Percentiles rank a stretch among this genome's conserved stretches.
phyloP scores from a whole-genome alignment of 345 rosid species.

The Limnanthes douglasii region DNA sequence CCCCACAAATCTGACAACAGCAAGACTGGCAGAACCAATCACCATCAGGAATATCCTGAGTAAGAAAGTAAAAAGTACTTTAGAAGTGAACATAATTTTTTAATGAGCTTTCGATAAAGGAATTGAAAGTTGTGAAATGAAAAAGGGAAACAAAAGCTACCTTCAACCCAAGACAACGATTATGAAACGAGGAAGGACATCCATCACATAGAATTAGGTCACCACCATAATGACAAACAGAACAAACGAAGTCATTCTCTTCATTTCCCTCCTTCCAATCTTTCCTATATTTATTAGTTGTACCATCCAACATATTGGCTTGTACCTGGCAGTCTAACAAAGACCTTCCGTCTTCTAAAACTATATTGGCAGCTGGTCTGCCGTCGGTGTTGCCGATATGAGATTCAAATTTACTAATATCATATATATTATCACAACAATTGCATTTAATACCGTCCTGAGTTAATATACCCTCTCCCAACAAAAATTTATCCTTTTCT shows the following conservation, averaged over 20 bases:
- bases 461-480: conserved; percentile 24
- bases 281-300: conserved; percentile 1
- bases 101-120: too few relatives aligned
- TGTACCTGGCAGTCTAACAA: conserved; percentile 30
- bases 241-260: conserved; percentile 12
- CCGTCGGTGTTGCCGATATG: conserved; percentile 10
- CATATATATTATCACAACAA: conserved; percentile 14
- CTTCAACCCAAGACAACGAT: conserved; percentile 30
- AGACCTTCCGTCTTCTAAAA: conserved; percentile 26
- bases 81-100: too few relatives aligned
- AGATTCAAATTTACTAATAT: conserved; percentile 10
- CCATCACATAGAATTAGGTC: conserved; percentile 37
- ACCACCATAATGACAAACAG: conserved; percentile 34
- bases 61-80: too few relatives aligned
- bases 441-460: conserved; percentile 14
- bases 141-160: too few relatives aligned
- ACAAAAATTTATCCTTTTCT: conserved; percentile 1
- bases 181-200: conserved; percentile 40
- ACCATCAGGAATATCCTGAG: conserved; percentile 40
- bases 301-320: conserved; percentile 8
- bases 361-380: conserved; percentile 15
- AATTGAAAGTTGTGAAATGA: too few relatives aligned
- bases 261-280: background rate
- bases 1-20: conserved; percentile 39
- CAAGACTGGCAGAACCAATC: conserved; percentile 81